Evolutionary conservation across 2,329 filamentous ascomycete genomes (phyloP), one percentile per base, ranked within the genome.

Genomic region (Neophaeococcomyces mojaviensis): DNA sequence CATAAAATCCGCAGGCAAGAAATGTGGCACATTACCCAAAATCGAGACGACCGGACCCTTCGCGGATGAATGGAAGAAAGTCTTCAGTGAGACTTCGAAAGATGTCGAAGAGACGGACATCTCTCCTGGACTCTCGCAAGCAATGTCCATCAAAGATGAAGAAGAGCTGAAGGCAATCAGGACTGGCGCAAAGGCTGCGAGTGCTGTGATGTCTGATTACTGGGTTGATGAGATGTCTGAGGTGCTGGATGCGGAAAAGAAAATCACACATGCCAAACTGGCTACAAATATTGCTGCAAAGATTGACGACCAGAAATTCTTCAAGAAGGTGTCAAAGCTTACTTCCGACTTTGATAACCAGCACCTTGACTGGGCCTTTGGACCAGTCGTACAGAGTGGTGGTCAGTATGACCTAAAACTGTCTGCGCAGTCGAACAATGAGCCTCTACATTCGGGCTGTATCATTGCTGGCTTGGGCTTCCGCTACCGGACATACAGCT

Each of bases 171-270:
- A 90, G 55, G 84, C 87, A 9, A 96, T 98, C 77, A 83, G 94
- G 61, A 94, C 90, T 56, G 88, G 90, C 3, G 92, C 92, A 46
- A 86, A 92, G 62, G 90, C 92, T 38, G 96, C 89, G 57, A 90
- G 94, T 55, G 89, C 88, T 48, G 73, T 97, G 49, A 94, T 97
- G 82, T 88, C 88, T 41, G 88, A 90, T 49, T 98, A 92, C 67
- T 97, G 97, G 64, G 82, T 98, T 55, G 92, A 98, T 62, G 89
- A 96, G 64, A 97, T 98, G 89, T 95, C 90, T 41, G 84, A 86
- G 57, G 84, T 97, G 43, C 79, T 98, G 49, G 92, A 98, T 61
- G 84, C 89, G 56, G 94, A 97, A 66, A 96, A 95, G 73, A 95
- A 95, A 63, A 88, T 97, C 62, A 92, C 88, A 53, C 92, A 98